Evolutionary conservation across 495 filamentous ascomycete species (phyloP).

Genomic region (Penicillium bovifimosum): DNA sequence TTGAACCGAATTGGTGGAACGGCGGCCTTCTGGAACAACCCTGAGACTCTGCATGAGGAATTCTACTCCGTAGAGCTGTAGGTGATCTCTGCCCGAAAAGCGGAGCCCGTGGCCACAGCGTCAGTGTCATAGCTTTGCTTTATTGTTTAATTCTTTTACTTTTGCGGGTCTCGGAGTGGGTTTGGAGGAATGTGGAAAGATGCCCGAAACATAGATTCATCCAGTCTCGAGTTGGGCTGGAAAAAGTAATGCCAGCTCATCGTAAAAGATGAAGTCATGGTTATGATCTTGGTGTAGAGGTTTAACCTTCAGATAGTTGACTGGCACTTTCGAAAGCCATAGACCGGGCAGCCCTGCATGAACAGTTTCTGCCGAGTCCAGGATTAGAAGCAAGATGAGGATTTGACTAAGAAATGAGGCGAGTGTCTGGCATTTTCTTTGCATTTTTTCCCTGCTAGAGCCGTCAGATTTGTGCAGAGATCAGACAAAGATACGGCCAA

Average conservation of each 20-base stretch:
- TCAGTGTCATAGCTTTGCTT: conserved; percentile 11
- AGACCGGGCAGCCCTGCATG: conserved; percentile 38
- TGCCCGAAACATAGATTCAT: not conserved
- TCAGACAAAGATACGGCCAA: conserved; percentile 2
- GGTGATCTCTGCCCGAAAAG: conserved; percentile 18
- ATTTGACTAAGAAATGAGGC: conserved; percentile 1
- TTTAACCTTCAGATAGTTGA: not conserved
- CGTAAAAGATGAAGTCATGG: conserved; percentile 17
- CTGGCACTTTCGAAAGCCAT: conserved; percentile 3
- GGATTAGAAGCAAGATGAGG: not conserved
- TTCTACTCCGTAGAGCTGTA: not conserved
- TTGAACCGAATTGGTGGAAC: conserved; percentile 18
- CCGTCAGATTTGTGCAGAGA: conserved; percentile 1
- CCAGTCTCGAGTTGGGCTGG: conserved; percentile 9
- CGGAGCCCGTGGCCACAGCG: conserved; percentile 9
- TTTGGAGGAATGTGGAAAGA: not conserved
- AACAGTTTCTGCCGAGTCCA: conserved; percentile 13
- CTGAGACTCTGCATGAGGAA: conserved; percentile 14
- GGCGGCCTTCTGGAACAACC: conserved; percentile 20
- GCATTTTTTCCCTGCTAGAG: not conserved
- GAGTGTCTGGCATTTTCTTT: not conserved
- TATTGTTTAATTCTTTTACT: conserved; percentile 9
- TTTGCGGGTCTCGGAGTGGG: not conserved
- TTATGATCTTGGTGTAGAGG: not conserved
- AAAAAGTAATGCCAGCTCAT: conserved; percentile 32